Conservation (phyloP, 176 grass and related monocot species). For the Tillandsia leiboldiana region DNA sequence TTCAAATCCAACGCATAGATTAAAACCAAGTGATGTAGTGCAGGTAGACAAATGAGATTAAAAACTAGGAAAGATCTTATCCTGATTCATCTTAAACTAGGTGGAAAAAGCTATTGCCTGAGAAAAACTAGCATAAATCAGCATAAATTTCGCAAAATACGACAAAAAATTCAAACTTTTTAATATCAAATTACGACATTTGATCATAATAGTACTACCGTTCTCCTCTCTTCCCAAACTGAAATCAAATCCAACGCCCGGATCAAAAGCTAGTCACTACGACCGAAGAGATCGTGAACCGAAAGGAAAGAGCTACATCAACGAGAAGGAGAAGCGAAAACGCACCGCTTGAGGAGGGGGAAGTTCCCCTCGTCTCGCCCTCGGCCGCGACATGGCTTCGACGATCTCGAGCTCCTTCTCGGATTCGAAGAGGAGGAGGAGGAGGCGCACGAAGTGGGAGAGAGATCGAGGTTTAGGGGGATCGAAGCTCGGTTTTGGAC, state of each 20-base stretch:
- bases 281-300: not conserved
- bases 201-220: not conserved
- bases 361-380: constrained; percentile 46
- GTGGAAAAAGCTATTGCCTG: not conserved
- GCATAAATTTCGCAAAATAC: not conserved
- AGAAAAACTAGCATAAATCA: not conserved
- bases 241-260: not conserved
- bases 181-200: not conserved
- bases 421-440: constrained; percentile 12
- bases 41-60: not conserved
- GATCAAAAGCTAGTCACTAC: not conserved
- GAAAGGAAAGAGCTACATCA: not conserved
- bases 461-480: constrained; percentile 36
- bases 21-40: not conserved
- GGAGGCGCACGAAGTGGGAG: not conserved
- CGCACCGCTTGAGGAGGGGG: constrained; percentile 67
- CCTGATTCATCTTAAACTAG: not conserved
- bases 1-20: not conserved
- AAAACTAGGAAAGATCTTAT: not conserved
- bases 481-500: too few relatives aligned
- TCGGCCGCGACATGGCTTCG: constrained; percentile 57
- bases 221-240: not conserved
- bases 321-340: constrained; percentile 9
- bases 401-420: constrained; percentile 9
- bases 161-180: not conserved